These are phyloP conservation scores for Setaria italica DNA, from an alignment of 202 grass and related monocot genomes.

Conservation along the genomic window DNA sequence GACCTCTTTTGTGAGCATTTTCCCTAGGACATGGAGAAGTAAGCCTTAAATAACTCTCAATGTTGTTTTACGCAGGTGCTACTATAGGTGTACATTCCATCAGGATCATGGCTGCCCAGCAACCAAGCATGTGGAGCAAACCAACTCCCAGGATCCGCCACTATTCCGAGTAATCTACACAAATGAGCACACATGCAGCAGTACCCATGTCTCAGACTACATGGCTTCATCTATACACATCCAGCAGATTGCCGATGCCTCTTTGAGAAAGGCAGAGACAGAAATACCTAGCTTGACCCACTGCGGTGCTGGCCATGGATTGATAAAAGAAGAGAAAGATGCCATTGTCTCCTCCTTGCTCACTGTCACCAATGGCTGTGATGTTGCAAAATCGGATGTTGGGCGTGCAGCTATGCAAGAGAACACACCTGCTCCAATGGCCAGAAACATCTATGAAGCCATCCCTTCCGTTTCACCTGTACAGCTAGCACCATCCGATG, in stretches of 20 bases:
- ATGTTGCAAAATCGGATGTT: conserved; percentile 18
- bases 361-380: conserved; percentile 24
- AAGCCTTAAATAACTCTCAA: conserved; percentile 25
- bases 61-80: conserved; percentile 54
- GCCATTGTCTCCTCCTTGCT: conserved; percentile 54
- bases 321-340: conserved; percentile 47
- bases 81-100: conserved; percentile 78
- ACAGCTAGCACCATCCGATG: conserved; percentile 9
- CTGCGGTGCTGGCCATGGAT: background rate
- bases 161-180: conserved; percentile 67
- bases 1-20: conserved; percentile 45
- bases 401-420: background rate
- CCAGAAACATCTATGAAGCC: conserved; percentile 21
- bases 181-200: conserved; percentile 66
- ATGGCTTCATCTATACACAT: conserved; percentile 53
- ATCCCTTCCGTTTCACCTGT: conserved; percentile 34
- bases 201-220: conserved; percentile 26
- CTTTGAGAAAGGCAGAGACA: conserved; percentile 41
- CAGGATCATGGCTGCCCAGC: conserved; percentile 64
- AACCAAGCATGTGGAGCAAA: conserved; percentile 75
- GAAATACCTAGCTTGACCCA: conserved; percentile 24
- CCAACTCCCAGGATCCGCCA: conserved; percentile 56
- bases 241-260: conserved; percentile 55
- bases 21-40: conserved; percentile 44
- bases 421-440: background rate